Evolutionary conservation across 2,329 filamentous ascomycete species (phyloP).

Genomic region (Monosporascus cannonballus): DNA sequence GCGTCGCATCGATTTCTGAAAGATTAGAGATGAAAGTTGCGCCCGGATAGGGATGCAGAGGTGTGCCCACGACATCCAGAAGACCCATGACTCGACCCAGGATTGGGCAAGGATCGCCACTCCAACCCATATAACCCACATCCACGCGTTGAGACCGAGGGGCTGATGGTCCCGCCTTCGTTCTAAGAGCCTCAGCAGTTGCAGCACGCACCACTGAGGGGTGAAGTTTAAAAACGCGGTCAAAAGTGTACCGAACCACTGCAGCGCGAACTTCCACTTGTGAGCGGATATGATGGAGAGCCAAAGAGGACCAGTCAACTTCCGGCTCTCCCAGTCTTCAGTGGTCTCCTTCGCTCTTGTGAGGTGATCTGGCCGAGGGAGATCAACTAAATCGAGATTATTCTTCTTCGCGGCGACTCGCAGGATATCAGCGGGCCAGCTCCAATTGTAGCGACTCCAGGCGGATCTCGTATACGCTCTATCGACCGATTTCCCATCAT

Average conservation of each 20-base stretch:
- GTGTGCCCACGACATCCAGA: slow-evolving; percentile 59
- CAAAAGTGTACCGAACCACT: slow-evolving; percentile 51
- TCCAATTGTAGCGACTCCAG: slow-evolving; percentile 57
- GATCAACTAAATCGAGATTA: slow-evolving; percentile 54
- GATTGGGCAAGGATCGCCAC: slow-evolving; percentile 50
- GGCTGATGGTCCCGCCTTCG: slow-evolving; percentile 36
- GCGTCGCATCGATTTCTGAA: slow-evolving; percentile 68
- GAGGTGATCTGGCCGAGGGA: slow-evolving; percentile 54
- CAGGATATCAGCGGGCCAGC: slow-evolving; percentile 56
- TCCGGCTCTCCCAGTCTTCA: slow-evolving; percentile 40
- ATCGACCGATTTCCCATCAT: slow-evolving; percentile 55
- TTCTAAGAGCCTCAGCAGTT: slow-evolving; percentile 61
- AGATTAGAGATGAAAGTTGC: slow-evolving; percentile 66
- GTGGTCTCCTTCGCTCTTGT: slow-evolving; percentile 46
- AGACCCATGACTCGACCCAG: slow-evolving; percentile 59
- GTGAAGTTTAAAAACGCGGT: slow-evolving; percentile 57
- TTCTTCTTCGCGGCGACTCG: slow-evolving; percentile 48
- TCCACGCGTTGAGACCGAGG: slow-evolving; percentile 51
- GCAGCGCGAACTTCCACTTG: slow-evolving; percentile 46
- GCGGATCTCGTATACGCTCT: slow-evolving; percentile 55
- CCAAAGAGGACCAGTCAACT: slow-evolving; percentile 50
- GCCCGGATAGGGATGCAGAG: slow-evolving; percentile 61
- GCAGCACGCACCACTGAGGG: slow-evolving; percentile 63
- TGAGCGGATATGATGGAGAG: slow-evolving; percentile 54
- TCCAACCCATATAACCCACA: slow-evolving; percentile 62